Conservation (phyloP, 192 early-diverging fungal species). For the Backusella liffmaniae region DNA sequence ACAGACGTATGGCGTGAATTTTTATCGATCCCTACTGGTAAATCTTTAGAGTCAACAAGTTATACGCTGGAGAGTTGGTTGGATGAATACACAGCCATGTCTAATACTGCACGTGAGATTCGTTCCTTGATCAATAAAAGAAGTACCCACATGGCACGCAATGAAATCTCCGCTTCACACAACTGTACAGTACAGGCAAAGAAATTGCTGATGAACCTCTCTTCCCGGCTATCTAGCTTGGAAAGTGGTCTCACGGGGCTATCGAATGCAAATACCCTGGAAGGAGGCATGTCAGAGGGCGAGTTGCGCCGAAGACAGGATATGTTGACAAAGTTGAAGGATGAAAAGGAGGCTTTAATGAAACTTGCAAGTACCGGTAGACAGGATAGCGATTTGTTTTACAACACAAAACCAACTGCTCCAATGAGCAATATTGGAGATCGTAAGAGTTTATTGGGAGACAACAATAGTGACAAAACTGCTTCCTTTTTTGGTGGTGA, state of each 20-base stretch:
- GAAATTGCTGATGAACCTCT: conserved; percentile 53
- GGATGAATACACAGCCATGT: conserved; percentile 66
- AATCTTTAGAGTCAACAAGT: conserved; percentile 43
- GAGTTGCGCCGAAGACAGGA: conserved; percentile 79
- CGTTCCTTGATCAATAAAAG: conserved; percentile 71
- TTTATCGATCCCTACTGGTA: conserved; percentile 60
- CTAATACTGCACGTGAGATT: conserved; percentile 65
- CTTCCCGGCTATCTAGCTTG: conserved; percentile 49
- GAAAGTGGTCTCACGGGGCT: conserved; percentile 53
- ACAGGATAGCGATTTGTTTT: conserved; percentile 45
- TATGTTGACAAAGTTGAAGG: conserved; percentile 68
- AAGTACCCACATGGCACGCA: conserved; percentile 68
- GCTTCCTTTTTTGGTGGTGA: background rate
- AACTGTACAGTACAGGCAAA: conserved; percentile 78
- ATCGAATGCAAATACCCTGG: conserved; percentile 40
- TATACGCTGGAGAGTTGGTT: conserved; percentile 81
- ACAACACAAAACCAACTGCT: conserved; percentile 7
- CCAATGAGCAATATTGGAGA: conserved; percentile 35
- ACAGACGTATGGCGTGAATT: conserved; percentile 76
- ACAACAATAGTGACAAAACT: conserved; percentile 5
- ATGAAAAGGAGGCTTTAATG: conserved; percentile 65
- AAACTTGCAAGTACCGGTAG: conserved; percentile 54
- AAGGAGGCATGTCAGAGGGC: conserved; percentile 60
- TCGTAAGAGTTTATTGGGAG: conserved; percentile 39
- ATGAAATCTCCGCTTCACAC: conserved; percentile 76